Base-by-base conservation (phyloP, 306 rosid genomes). In the Boehmeria nivea region DNA sequence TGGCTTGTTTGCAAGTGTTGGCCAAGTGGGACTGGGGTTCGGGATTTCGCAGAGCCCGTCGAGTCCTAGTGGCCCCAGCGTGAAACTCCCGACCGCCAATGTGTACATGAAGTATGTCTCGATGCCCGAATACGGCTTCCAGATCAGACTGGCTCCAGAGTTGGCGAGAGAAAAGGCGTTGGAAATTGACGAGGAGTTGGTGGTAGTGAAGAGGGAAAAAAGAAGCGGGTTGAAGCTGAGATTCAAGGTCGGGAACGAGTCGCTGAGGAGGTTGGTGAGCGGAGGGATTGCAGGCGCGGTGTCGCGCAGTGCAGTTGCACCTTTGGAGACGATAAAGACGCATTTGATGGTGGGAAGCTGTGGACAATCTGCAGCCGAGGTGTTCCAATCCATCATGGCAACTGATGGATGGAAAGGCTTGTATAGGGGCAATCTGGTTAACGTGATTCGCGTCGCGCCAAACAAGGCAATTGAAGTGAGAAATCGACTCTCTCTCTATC, bases 391-490 rank as follows among this genome's bases (percentile, higher is more conserved):
- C 19, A 78, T 75, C 46, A 67, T 81, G 85, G 74, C 66, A 40
- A 46, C 34, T 42, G 85, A 84, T 15, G 87, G 87, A n/a, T 84
- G 87, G 93, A 72, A 47, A 59, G 87, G 87, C 45, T 72, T 72
- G 64, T 81, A 75, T 45, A 80, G 77, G 33, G 87, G 85, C 0
- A 84, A 78, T 28, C 64, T 81, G 45, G 79, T 77, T 8, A 84
- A 81, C 60, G 79, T 81, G 34, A 68, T 84, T 51, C 70, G 87
- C 15, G 87, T 81, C 50, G 72, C 85, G 0, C 84, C 91, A 8
- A 78, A 69, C 82, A 80, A 84, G 72, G 91, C 85, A 18, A 75
- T 84, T 43, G 83, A 83, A 81, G 85, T 83, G n/a, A n/a, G n/a
- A n/a, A n/a, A n/a, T n/a, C n/a, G n/a, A n/a, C n/a, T n/a, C n/a